Evolutionary conservation across 495 filamentous ascomycete genomes (phyloP).

Genomic region (Daldinia vernicosa): DNA sequence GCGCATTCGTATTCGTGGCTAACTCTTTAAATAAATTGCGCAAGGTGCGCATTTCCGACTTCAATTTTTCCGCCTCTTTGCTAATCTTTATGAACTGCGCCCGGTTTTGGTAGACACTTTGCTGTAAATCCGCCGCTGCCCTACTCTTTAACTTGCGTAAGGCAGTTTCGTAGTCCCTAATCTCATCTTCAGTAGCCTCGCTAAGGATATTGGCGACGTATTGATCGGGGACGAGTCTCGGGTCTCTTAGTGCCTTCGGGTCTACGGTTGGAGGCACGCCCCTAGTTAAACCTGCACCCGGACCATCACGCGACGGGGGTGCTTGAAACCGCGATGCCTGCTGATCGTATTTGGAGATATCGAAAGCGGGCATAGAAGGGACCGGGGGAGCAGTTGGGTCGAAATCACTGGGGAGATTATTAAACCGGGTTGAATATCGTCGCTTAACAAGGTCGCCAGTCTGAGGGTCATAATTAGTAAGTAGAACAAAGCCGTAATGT

Average conservation of each 20-base stretch:
- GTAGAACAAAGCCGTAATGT: background rate
- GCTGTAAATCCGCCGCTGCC: constrained; percentile 88
- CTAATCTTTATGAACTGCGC: constrained; percentile 99
- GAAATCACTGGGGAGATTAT: constrained; percentile 73
- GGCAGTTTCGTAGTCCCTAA: constrained; percentile 79
- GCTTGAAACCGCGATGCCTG: constrained; percentile 53
- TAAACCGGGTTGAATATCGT: constrained; percentile 91
- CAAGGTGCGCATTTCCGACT: constrained; percentile 92
- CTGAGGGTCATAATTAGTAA: constrained; percentile 20
- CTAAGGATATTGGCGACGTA: constrained; percentile 83
- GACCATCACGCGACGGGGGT: constrained; percentile 57
- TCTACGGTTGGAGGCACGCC: constrained; percentile 65
- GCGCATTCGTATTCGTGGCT: constrained; percentile 72
- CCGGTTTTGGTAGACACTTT: constrained; percentile 97
- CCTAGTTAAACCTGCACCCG: constrained; percentile 36
- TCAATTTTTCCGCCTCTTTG: constrained; percentile 97
- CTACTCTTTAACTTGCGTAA: constrained; percentile 82
- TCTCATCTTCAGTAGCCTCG: constrained; percentile 93
- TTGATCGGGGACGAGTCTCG: constrained; percentile 76
- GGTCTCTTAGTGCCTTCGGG: constrained; percentile 78
- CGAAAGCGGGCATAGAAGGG: constrained; percentile 67
- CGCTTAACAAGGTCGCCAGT: constrained; percentile 94
- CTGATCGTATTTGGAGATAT: constrained; percentile 60
- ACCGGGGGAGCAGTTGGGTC: constrained; percentile 70
- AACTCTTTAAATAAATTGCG: constrained; percentile 89